phyloP scores from a whole-genome alignment of 73 alveolate genomes.

The Paramecium sonneborni region DNA sequence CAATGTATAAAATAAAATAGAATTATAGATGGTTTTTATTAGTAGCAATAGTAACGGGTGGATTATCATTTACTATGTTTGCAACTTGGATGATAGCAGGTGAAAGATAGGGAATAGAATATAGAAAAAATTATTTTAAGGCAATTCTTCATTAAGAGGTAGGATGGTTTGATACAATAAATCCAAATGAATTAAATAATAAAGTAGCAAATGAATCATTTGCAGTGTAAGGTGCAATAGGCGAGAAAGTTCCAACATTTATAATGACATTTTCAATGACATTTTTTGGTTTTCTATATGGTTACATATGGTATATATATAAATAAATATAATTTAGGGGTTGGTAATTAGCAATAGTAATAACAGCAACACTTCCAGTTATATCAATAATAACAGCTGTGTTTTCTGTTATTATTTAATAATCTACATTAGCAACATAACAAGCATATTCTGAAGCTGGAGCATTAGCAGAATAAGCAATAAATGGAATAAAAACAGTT shows the following conservation, averaged over 20 bases:
- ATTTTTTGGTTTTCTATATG: constrained; percentile 66
- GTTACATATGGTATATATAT: constrained; percentile 59
- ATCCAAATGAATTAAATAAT: constrained; percentile 76
- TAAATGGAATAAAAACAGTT: constrained; percentile 84
- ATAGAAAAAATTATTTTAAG: constrained; percentile 71
- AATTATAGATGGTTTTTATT: constrained; percentile 39
- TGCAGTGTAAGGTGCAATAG: constrained; percentile 81
- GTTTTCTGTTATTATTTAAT: constrained; percentile 57
- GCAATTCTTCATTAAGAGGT: constrained; percentile 77
- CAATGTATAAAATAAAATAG: constrained; percentile 17
- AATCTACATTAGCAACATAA: constrained; percentile 56
- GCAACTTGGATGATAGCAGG: constrained; percentile 68
- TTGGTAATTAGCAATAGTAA: constrained; percentile 80
- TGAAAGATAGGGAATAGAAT: constrained; percentile 51
- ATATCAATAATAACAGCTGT: constrained; percentile 58
- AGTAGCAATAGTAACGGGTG: not conserved
- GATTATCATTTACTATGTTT: not conserved
- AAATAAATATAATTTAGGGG: constrained; percentile 66
- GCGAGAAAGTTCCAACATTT: constrained; percentile 78
- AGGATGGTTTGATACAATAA: constrained; percentile 81
- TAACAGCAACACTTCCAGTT: constrained; percentile 72
- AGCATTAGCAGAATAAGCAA: constrained; percentile 84
- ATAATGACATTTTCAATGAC: constrained; percentile 72
- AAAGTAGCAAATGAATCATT: constrained; percentile 70
- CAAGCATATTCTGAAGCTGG: constrained; percentile 76